These are phyloP conservation scores for Globisporangium sylvaticum DNA, from an alignment of 352 stramenopile genomes.

Conservation along the genomic window DNA sequence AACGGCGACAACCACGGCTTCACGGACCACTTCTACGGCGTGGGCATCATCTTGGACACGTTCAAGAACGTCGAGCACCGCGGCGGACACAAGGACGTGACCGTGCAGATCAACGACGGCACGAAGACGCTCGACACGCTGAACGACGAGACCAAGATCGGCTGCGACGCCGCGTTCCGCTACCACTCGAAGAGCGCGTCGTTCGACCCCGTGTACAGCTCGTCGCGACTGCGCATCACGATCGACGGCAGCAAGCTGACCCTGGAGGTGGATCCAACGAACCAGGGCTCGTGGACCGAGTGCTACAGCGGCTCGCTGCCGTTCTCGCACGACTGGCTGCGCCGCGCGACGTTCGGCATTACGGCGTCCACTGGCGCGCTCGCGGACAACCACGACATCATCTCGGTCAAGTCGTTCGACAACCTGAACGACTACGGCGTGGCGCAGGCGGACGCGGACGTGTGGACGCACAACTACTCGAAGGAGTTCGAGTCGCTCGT, in stretches of 20 bases:
- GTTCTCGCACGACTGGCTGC: conserved; percentile 65
- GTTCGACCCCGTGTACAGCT: conserved; percentile 74
- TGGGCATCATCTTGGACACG: conserved; percentile 75
- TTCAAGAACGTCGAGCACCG: conserved; percentile 79
- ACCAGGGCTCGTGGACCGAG: conserved; percentile 44
- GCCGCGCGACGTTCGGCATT: conserved; percentile 58
- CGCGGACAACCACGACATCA: conserved; percentile 82
- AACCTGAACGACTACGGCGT: conserved; percentile 54
- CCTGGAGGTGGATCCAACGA: conserved; percentile 62
- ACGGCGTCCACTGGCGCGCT: conserved; percentile 73
- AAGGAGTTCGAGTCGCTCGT: conserved; percentile 75
- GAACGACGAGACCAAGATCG: conserved; percentile 69
- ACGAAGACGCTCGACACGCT: conserved; percentile 62
- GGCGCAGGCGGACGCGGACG: conserved; percentile 52
- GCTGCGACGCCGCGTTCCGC: conserved; percentile 72
- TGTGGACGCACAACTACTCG: conserved; percentile 82
- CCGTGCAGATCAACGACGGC: conserved; percentile 74
- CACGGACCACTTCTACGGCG: conserved; percentile 60
- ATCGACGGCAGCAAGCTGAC: conserved; percentile 49
- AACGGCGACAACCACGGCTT: conserved; percentile 76
- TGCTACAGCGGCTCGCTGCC: conserved; percentile 69
- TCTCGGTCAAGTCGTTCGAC: conserved; percentile 64
- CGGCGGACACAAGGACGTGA: conserved; percentile 79
- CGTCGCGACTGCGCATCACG: conserved; percentile 59
- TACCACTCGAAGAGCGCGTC: conserved; percentile 66